phyloP scores from a whole-genome alignment of 1,284 basidiomycete species.

The Rhodotorula sp. region DNA sequence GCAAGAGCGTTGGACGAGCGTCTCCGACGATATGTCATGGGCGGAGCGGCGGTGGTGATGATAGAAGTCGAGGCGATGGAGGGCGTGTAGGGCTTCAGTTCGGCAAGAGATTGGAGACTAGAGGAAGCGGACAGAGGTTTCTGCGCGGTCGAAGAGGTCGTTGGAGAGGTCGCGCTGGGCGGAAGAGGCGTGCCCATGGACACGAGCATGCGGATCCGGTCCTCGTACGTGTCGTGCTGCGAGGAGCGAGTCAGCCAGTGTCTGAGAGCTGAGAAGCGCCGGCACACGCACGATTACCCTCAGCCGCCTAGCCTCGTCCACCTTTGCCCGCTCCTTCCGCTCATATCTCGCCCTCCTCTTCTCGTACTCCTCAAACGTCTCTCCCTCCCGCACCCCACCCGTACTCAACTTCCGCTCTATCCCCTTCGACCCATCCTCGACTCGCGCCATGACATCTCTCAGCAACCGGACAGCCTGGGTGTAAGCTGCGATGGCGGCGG shows the following conservation, averaged over 20 bases:
- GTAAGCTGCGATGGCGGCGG: conserved; percentile 51
- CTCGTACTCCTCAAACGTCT: conserved; percentile 24
- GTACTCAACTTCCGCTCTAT: conserved; percentile 20
- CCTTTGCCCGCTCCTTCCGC: conserved; percentile 44
- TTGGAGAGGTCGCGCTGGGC: not conserved
- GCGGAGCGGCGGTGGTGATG: not conserved
- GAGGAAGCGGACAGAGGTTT: not conserved
- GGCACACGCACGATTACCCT: conserved; percentile 47
- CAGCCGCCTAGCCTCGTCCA: conserved; percentile 48
- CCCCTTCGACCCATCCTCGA: conserved; percentile 43
- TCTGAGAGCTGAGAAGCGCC: too few relatives aligned
- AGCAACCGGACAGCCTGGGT: conserved; percentile 49
- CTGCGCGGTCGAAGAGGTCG: not conserved
- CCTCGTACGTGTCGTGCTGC: conserved; percentile 52
- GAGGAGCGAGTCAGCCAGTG: not conserved
- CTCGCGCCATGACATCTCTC: conserved; percentile 51
- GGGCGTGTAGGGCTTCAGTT: not conserved
- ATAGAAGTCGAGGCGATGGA: not conserved
- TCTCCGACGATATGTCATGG: too few relatives aligned
- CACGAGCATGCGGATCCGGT: conserved; percentile 49
- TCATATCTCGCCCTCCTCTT: conserved; percentile 36
- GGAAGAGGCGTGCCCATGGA: conserved; percentile 40
- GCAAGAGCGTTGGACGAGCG: too few relatives aligned
- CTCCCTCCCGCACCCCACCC: conserved; percentile 20
- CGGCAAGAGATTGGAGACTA: too few relatives aligned